Percentiles rank a stretch among this genome's conserved stretches.
phyloP scores from a whole-genome alignment of 306 rosid genomes.

The Cicer arietinum region DNA sequence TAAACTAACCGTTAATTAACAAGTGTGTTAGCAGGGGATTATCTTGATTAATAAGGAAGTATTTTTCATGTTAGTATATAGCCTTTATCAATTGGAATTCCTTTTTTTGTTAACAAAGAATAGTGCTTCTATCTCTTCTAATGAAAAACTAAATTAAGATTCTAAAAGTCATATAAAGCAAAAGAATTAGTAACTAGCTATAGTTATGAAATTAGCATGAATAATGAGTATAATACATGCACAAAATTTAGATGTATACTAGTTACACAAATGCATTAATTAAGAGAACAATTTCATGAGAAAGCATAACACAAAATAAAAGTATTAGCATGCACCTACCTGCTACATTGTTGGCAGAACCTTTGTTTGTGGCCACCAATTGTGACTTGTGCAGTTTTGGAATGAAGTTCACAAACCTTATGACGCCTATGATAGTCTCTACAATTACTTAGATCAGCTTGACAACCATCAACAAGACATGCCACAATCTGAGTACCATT shows the following conservation, averaged over 20 bases:
- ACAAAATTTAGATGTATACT: neutral
- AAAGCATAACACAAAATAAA: neutral
- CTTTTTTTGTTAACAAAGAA: neutral
- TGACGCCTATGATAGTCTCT: constrained; percentile 96
- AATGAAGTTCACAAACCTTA: constrained; percentile 94
- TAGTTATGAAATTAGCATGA: constrained; percentile 40
- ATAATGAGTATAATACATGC: constrained; percentile 1
- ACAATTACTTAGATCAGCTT: constrained; percentile 78
- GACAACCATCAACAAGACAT: constrained; percentile 92
- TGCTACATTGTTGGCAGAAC: constrained; percentile 99
- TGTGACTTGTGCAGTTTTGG: constrained; percentile 87
- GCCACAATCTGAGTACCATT: constrained; percentile 65
- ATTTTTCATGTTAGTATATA: neutral
- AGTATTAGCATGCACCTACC: constrained; percentile 47
- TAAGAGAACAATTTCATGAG: constrained; percentile 27
- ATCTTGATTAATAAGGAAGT: constrained; percentile 11
- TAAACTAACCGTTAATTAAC: constrained; percentile 14
- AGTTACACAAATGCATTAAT: neutral
- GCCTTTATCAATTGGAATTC: constrained; percentile 29
- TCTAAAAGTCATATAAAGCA: neutral
- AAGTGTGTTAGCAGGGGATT: neutral
- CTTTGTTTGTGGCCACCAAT: constrained; percentile 84
- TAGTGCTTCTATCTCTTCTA: constrained; percentile 25
- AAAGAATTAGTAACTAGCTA: neutral
- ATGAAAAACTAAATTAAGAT: constrained; percentile 27